Evolutionary conservation across 2,329 filamentous ascomycete genomes (phyloP).

Genomic region (Ophiostoma triangulosporum): DNA sequence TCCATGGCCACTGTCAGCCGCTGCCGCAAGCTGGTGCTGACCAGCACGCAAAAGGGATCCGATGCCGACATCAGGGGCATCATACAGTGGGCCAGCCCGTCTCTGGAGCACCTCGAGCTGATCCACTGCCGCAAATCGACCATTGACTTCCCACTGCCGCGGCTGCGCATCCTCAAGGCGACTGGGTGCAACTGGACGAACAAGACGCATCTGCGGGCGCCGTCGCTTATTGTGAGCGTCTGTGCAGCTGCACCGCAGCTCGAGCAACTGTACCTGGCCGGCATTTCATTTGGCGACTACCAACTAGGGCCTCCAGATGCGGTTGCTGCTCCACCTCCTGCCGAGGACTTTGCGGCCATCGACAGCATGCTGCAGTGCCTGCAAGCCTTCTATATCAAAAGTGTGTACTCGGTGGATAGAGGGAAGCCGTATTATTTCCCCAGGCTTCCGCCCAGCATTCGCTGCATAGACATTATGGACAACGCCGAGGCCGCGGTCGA

Average conservation of each 20-base stretch:
- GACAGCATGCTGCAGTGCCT: neutral
- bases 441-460: slow-evolving; percentile 3
- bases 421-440: slow-evolving; percentile 6
- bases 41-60: neutral
- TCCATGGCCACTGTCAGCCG: neutral
- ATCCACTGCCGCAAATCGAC: neutral
- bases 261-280: slow-evolving; percentile 10
- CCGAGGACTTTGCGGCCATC: neutral
- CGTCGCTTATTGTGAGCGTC: neutral
- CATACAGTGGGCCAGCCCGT: neutral
- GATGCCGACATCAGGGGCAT: neutral
- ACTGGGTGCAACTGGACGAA: neutral
- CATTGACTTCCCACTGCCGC: neutral
- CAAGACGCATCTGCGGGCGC: too few relatives aligned
- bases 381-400: slow-evolving; percentile 7
- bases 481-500: neutral
- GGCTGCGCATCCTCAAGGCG: neutral
- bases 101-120: neutral
- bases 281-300: neutral
- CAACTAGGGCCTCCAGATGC: neutral
- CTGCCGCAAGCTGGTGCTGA: neutral
- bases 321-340: neutral
- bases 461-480: slow-evolving; percentile 9
- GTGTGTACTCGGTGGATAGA: too few relatives aligned
- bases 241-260: slow-evolving; percentile 2